Evolutionary conservation across 2,329 filamentous ascomycete genomes (phyloP).

Genomic region (Botrytis cinerea): DNA sequence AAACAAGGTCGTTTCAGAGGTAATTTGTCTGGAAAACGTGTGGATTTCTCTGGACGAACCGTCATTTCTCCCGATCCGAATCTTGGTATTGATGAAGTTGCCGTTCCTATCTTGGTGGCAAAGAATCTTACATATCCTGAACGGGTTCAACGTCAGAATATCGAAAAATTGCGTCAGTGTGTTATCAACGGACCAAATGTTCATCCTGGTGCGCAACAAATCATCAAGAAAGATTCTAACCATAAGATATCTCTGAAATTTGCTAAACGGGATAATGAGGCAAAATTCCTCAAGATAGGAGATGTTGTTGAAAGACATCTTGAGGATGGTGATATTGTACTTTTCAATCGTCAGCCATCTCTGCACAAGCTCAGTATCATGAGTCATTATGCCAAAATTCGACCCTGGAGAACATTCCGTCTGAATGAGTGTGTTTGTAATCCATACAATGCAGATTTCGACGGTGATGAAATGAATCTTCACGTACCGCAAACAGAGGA

Average conservation of each 20-base stretch:
- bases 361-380: constrained; percentile 99
- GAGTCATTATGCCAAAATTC: constrained; percentile 88
- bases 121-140: constrained; percentile 97
- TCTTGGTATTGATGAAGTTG: constrained; percentile 88
- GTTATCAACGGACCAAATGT: constrained; percentile 73
- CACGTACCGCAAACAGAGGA: constrained; percentile 98
- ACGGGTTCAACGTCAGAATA: constrained; percentile 80
- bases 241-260: constrained; percentile 77
- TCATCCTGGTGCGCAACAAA: constrained; percentile 86
- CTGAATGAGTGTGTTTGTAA: constrained; percentile 98
- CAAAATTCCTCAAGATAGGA: constrained; percentile 73
- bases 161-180: constrained; percentile 74
- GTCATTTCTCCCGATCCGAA: constrained; percentile 98
- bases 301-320: constrained; percentile 94
- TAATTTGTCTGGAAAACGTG: constrained; percentile 95
- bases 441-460: constrained; percentile 98
- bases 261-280: constrained; percentile 69
- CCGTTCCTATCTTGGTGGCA: constrained; percentile 86
- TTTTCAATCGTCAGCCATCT: constrained; percentile 97
- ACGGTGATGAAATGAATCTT: constrained; percentile 98
- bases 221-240: constrained; percentile 68
- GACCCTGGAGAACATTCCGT: constrained; percentile 93
- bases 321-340: constrained; percentile 90
- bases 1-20: constrained; percentile 97
- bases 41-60: constrained; percentile 95